Conservation (phyloP, 1,284 basidiomycete genomes). For the Cronartium ribicola region DNA sequence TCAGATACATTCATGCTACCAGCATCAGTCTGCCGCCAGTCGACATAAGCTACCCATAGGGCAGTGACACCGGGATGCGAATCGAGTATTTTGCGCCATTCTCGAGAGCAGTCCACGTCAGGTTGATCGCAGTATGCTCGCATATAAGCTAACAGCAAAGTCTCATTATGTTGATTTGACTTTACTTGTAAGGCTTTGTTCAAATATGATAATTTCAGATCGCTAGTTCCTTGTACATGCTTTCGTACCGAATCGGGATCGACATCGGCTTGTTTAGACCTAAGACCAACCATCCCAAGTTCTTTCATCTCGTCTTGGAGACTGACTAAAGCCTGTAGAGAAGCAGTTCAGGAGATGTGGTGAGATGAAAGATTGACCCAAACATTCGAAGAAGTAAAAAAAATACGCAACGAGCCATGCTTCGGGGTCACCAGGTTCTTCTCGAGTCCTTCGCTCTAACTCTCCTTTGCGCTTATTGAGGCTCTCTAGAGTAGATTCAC, state of each 20-base stretch:
- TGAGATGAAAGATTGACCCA: background rate
- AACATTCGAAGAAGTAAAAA: too few relatives aligned
- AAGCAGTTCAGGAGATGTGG: background rate
- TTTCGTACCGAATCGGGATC: slow-evolving; percentile 16
- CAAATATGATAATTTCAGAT: slow-evolving; percentile 36
- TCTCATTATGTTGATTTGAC: slow-evolving; percentile 24
- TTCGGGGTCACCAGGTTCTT: slow-evolving; percentile 14
- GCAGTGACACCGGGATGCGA: slow-evolving; percentile 27
- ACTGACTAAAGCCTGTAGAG: slow-evolving; percentile 18
- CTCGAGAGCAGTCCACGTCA: slow-evolving; percentile 22
- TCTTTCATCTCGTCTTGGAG: slow-evolving; percentile 42
- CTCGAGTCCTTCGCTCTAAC: slow-evolving; percentile 10
- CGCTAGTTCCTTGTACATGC: slow-evolving; percentile 31
- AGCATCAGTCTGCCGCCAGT: slow-evolving; percentile 39
- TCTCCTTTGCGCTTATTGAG: slow-evolving; percentile 26
- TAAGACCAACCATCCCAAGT: slow-evolving; percentile 35
- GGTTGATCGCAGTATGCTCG: slow-evolving; percentile 35
- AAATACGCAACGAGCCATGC: slow-evolving; percentile 39
- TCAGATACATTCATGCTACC: slow-evolving; percentile 28
- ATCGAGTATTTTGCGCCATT: slow-evolving; percentile 36
- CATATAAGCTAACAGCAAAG: slow-evolving; percentile 30
- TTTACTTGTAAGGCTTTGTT: slow-evolving; percentile 19
- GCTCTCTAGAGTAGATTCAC: slow-evolving; percentile 16
- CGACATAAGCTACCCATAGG: slow-evolving; percentile 38
- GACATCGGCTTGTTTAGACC: slow-evolving; percentile 6